Evolutionary conservation across 176 grass and related monocot genomes (phyloP).

Genomic region (Aegilops longissima): DNA sequence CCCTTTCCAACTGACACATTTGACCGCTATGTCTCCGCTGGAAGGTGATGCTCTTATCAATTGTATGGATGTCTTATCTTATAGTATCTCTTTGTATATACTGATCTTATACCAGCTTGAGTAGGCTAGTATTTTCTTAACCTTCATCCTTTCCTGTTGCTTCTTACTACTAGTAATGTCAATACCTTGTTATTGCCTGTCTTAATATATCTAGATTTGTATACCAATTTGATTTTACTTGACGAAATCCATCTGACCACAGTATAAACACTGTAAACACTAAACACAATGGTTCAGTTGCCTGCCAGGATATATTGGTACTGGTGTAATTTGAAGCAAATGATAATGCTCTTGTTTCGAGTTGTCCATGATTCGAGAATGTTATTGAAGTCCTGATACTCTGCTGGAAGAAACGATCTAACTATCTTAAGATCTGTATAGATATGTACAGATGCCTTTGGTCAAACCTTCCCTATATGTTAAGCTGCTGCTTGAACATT

Average conservation of each 20-base stretch:
- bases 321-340: background rate
- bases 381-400: background rate
- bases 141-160: background rate
- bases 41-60: slow-evolving; percentile 1
- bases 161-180: background rate
- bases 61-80: background rate
- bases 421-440: background rate
- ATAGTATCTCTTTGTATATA: background rate
- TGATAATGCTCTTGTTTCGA: background rate
- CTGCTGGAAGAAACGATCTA: background rate
- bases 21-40: slow-evolving; percentile 12
- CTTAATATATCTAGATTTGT: background rate
- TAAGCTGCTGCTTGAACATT: background rate
- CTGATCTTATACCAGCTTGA: background rate
- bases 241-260: background rate
- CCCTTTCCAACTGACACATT: slow-evolving; percentile 2
- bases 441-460: background rate
- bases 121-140: background rate
- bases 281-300: background rate
- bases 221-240: background rate
- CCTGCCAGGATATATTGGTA: background rate
- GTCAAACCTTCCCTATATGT: background rate
- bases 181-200: background rate
- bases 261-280: background rate
- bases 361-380: background rate